phyloP scores from a whole-genome alignment of 1,139 yeast genomes.

The Pneumocystis carinii region DNA sequence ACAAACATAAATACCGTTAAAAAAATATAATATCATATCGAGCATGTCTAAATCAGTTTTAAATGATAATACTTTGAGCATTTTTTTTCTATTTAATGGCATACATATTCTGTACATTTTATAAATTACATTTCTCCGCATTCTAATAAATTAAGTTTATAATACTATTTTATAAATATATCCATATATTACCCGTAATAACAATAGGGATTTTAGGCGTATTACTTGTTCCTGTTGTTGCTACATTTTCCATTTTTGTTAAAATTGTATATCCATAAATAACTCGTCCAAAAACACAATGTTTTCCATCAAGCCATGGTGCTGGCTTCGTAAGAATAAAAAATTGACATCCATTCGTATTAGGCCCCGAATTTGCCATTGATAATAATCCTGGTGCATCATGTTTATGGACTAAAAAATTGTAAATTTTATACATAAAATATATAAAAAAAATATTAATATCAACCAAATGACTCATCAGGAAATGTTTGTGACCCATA shows the following conservation, averaged over 20 bases:
- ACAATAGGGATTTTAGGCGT: conserved; percentile 15
- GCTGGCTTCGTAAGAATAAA: conserved; percentile 65
- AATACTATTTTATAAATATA: not conserved
- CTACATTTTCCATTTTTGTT: conserved; percentile 46
- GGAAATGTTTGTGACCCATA: conserved; percentile 55
- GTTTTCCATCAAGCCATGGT: conserved; percentile 70
- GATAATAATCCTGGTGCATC: conserved; percentile 76
- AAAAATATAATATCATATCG: not conserved
- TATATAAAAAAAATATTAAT: conserved; percentile 39
- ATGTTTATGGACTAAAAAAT: conserved; percentile 61
- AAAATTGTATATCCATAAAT: conserved; percentile 69
- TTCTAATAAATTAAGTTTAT: not conserved
- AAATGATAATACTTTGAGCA: not conserved
- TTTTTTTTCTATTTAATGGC: not conserved
- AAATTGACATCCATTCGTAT: conserved; percentile 91
- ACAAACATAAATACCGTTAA: not conserved
- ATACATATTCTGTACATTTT: not conserved
- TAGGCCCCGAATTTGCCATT: conserved; percentile 92
- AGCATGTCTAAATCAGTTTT: not conserved
- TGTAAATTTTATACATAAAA: conserved; percentile 91
- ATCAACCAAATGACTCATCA: conserved; percentile 59
- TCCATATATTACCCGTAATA: not conserved
- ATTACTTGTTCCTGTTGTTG: conserved; percentile 38
- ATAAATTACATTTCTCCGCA: conserved; percentile 7
- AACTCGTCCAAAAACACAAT: conserved; percentile 89